These are phyloP conservation scores for Xylaria palmicola DNA, from an alignment of 495 filamentous ascomycete species.

Conservation along the genomic window DNA sequence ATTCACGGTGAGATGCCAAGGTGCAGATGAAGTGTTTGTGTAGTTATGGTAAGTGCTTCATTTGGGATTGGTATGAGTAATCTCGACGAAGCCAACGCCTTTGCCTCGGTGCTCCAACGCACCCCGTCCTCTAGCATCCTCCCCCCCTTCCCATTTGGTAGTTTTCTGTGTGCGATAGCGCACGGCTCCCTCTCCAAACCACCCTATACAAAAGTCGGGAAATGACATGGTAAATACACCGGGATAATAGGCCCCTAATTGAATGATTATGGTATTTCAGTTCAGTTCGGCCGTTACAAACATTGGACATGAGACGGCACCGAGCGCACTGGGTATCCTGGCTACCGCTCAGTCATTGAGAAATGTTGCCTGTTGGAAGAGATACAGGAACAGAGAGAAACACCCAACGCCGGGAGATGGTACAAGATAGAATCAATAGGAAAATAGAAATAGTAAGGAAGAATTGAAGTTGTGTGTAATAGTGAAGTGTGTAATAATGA, in stretches of 20 bases:
- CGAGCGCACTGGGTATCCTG: conserved; percentile 38
- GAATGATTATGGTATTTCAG: conserved; percentile 8
- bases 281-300: conserved; percentile 23
- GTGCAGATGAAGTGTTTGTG: background rate
- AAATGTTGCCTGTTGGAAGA: background rate
- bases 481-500: too few relatives aligned
- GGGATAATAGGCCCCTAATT: background rate
- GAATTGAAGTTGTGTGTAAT: background rate
- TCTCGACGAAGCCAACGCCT: conserved; percentile 3
- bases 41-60: background rate
- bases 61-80: conserved; percentile 2
- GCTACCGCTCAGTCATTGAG: conserved; percentile 25
- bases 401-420: conserved; percentile 22
- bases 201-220: too few relatives aligned
- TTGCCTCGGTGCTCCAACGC: too few relatives aligned
- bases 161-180: background rate
- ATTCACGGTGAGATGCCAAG: background rate
- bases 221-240: background rate
- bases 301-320: conserved; percentile 22
- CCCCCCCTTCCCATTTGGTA: background rate
- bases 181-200: too few relatives aligned
- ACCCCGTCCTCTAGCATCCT: too few relatives aligned
- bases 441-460: conserved; percentile 5
- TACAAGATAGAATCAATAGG: conserved; percentile 7
- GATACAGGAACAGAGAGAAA: conserved; percentile 1